A percentile compares a stretch with the other conserved stretches of the same genome.
Evolutionary conservation across 2,329 filamentous ascomycete genomes (phyloP).

Genomic region (Pseudogymnoascus sp.): DNA sequence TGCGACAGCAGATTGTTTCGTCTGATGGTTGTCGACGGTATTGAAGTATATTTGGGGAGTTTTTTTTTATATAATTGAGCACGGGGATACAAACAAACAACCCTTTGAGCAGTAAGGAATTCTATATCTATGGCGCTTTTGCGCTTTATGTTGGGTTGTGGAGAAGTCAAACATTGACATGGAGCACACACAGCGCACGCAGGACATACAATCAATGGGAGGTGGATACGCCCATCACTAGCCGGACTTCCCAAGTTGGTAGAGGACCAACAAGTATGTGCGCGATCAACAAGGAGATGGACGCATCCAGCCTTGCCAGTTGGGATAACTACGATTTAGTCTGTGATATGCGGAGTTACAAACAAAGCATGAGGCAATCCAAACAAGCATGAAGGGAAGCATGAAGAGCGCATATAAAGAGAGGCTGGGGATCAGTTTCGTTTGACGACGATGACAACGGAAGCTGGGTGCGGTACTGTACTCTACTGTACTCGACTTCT

Average conservation of each 20-base stretch:
- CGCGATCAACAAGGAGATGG: constrained; percentile 7
- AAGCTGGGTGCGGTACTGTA: not conserved
- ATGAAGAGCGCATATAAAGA: not conserved
- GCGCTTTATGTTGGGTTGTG: not conserved
- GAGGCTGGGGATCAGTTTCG: not conserved
- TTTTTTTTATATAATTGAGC: no score
- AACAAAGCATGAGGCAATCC: not conserved
- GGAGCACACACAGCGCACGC: not conserved
- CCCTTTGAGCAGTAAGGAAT: not conserved
- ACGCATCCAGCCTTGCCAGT: constrained; percentile 1
- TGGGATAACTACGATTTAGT: not conserved
- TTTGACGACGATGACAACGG: not conserved
- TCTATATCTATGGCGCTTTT: not conserved
- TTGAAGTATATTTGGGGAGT: not conserved
- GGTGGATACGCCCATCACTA: not conserved
- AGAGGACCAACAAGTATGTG: not conserved
- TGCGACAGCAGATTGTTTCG: not conserved
- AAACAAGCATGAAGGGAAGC: not conserved
- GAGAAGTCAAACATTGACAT: not conserved
- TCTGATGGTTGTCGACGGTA: not conserved
- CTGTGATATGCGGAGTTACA: not conserved
- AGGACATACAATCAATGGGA: not conserved
- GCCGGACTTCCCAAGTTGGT: not conserved
- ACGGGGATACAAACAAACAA: no score
- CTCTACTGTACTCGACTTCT: not conserved